Percentiles rank a stretch among this genome's conserved stretches.
phyloP scores from a whole-genome alignment of 768 basidiomycete genomes.

The Tubosaeta sp. region DNA sequence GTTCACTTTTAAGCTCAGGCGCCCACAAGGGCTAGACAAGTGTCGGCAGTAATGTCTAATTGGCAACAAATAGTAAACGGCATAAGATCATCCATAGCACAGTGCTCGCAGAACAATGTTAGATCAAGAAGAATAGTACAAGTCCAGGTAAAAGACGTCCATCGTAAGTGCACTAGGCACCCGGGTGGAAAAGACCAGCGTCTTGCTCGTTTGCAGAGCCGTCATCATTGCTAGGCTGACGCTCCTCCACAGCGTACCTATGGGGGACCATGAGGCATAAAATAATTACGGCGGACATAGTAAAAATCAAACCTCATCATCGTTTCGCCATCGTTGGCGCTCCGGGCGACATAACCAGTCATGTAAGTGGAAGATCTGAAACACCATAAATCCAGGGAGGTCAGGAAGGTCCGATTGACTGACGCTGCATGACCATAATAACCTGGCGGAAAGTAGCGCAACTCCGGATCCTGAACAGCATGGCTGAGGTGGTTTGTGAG shows the following conservation, averaged over 20 bases:
- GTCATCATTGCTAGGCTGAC: neutral
- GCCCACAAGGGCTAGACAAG: neutral
- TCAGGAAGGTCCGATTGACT: constrained; percentile 1
- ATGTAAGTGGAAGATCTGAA: constrained; percentile 4
- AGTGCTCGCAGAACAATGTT: constrained; percentile 1
- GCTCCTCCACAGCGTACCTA: constrained; percentile 11
- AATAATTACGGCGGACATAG: neutral
- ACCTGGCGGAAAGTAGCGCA: constrained; percentile 1
- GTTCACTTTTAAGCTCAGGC: constrained; percentile 14
- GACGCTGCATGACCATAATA: constrained; percentile 13
- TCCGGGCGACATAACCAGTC: neutral
- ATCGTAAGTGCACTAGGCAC: constrained; percentile 6
- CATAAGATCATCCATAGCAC: neutral
- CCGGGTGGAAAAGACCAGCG: neutral
- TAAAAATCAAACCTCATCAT: constrained; percentile 15
- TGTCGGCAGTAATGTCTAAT: neutral
- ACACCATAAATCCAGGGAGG: constrained; percentile 1
- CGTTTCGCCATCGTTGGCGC: neutral
- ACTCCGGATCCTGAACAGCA: constrained; percentile 1
- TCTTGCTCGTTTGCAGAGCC: constrained; percentile 1
- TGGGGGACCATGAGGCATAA: constrained; percentile 8
- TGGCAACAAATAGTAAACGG: neutral
- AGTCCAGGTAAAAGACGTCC: neutral
- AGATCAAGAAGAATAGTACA: neutral
- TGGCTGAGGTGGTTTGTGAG: constrained; percentile 10